phyloP scores from a whole-genome alignment of 495 filamentous ascomycete species.

The Podospora conica region DNA sequence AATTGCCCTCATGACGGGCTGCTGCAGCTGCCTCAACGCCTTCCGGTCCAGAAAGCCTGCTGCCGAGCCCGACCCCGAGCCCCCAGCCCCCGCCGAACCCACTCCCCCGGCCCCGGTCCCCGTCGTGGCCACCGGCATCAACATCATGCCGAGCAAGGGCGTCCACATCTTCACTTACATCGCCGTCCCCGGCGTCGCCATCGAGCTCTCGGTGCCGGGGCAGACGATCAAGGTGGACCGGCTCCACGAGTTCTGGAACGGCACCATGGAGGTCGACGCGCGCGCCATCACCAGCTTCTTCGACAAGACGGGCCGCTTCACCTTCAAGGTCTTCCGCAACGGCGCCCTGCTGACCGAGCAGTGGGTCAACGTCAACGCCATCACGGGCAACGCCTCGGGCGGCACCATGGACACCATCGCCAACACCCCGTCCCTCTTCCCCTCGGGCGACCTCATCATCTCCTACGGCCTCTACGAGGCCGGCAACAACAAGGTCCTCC shows the following conservation, averaged over 20 bases:
- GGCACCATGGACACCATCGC: slow-evolving; percentile 45
- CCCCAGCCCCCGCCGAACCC: neutral
- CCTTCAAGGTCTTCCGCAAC: slow-evolving; percentile 39
- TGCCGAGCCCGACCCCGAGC: neutral
- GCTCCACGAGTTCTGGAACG: slow-evolving; percentile 30
- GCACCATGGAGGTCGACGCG: slow-evolving; percentile 43
- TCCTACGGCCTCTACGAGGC: slow-evolving; percentile 49
- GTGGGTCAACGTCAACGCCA: slow-evolving; percentile 41
- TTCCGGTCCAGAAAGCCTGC: neutral
- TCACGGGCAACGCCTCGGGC: slow-evolving; percentile 41
- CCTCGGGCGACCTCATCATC: slow-evolving; percentile 28
- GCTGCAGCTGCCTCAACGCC: neutral
- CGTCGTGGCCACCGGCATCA: neutral
- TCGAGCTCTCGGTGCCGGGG: slow-evolving; percentile 44
- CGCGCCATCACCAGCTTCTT: slow-evolving; percentile 38
- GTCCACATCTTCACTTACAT: slow-evolving; percentile 45
- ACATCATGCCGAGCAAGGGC: slow-evolving; percentile 49
- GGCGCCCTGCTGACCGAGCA: slow-evolving; percentile 33
- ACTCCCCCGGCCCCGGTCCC: neutral
- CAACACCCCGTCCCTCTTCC: slow-evolving; percentile 36
- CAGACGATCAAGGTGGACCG: slow-evolving; percentile 27
- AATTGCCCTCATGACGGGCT: neutral
- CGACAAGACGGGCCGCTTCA: slow-evolving; percentile 42
- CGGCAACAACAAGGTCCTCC: slow-evolving; percentile 38
- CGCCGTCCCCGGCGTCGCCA: slow-evolving; percentile 34